Conservation (phyloP, 768 basidiomycete genomes). For the Amanita exitialis region DNA sequence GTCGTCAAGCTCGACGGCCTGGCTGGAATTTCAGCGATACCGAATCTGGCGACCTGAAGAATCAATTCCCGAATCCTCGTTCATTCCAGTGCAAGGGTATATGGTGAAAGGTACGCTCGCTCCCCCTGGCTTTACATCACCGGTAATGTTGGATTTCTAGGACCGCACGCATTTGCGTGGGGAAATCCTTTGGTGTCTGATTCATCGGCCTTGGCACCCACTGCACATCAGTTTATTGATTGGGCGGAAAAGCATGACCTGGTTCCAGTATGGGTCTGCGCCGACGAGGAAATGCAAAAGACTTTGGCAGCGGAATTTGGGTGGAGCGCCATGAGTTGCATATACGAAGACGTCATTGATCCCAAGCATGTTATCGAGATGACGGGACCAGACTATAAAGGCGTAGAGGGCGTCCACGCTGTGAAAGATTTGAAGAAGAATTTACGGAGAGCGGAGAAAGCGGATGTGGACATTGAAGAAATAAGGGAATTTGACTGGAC, state of each 20-base stretch:
- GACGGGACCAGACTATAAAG: slow-evolving; percentile 24
- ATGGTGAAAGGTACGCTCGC: slow-evolving; percentile 24
- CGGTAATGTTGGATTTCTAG: slow-evolving; percentile 9
- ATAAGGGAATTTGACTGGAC: slow-evolving; percentile 28
- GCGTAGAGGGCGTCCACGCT: slow-evolving; percentile 24
- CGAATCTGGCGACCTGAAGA: slow-evolving; percentile 32
- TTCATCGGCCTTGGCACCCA: slow-evolving; percentile 21
- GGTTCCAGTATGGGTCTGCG: slow-evolving; percentile 37
- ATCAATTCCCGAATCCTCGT: slow-evolving; percentile 26
- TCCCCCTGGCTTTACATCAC: neutral
- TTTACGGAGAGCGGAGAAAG: slow-evolving; percentile 45
- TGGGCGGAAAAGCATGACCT: slow-evolving; percentile 34
- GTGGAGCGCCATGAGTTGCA: slow-evolving; percentile 54
- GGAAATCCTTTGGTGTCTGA: slow-evolving; percentile 51
- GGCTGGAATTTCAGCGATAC: slow-evolving; percentile 54
- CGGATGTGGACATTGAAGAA: slow-evolving; percentile 38
- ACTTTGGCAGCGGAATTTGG: slow-evolving; percentile 21
- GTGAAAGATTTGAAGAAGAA: slow-evolving; percentile 58
- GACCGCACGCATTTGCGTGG: slow-evolving; percentile 49
- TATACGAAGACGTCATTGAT: slow-evolving; percentile 51
- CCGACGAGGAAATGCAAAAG: neutral
- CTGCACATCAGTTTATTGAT: slow-evolving; percentile 32
- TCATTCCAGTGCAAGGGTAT: slow-evolving; percentile 48
- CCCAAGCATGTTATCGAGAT: slow-evolving; percentile 34
- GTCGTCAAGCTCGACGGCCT: slow-evolving; percentile 59